Percentiles rank a stretch among this genome's conserved stretches.
phyloP scores from a whole-genome alignment of 257 asterid genomes.

The Gardenia jasminoides region DNA sequence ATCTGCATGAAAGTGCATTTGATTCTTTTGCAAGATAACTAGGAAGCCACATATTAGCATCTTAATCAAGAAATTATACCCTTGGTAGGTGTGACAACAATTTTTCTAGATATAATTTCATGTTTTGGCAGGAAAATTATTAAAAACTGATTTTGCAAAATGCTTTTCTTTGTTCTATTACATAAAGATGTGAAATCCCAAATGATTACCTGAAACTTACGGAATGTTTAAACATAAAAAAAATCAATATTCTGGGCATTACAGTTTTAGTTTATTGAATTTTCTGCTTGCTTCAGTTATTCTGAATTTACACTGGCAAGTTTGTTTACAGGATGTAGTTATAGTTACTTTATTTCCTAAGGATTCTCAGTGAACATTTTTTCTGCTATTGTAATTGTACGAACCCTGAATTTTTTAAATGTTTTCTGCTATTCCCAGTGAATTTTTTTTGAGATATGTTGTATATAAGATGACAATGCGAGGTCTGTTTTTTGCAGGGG shows the following conservation, averaged over 20 bases:
- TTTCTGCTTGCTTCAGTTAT: no score
- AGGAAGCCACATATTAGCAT: not conserved
- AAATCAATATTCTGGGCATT: not conserved
- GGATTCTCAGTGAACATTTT: no score
- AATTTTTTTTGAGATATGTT: no score
- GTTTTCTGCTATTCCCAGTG: no score
- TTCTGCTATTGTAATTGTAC: no score
- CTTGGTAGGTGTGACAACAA: not conserved
- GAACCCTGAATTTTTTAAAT: no score
- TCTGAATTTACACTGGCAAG: not conserved
- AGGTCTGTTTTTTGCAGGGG: slow-evolving; percentile 46
- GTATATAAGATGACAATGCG: not conserved
- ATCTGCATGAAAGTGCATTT: not conserved
- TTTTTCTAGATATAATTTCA: not conserved
- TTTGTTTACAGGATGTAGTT: not conserved
- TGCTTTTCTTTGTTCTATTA: not conserved
- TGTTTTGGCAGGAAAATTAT: not conserved
- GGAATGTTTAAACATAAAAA: not conserved
- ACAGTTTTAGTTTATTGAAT: no score
- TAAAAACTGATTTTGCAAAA: not conserved
- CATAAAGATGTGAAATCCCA: not conserved
- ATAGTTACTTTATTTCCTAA: not conserved
- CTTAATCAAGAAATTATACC: not conserved
- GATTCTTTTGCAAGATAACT: not conserved
- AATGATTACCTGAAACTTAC: not conserved